phyloP scores from a whole-genome alignment of 2,329 filamentous ascomycete genomes.

The Monascus ruber region DNA sequence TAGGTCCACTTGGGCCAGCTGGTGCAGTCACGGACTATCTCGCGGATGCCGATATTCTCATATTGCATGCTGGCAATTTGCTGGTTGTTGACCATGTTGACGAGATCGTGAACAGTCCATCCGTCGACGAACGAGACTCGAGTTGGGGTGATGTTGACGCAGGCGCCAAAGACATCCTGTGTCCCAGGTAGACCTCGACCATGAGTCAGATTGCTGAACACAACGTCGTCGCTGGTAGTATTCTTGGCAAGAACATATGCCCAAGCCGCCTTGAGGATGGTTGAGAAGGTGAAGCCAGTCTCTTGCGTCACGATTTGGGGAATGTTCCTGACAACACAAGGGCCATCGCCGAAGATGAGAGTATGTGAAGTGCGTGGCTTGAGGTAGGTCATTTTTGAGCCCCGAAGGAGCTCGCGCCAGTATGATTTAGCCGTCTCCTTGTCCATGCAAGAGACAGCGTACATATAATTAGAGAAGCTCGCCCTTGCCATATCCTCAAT shows the following conservation, averaged over 20 bases:
- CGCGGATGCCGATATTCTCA: conserved; percentile 41
- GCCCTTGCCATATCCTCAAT: too few relatives aligned
- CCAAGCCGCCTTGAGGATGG: conserved; percentile 48
- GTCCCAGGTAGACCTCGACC: conserved; percentile 27
- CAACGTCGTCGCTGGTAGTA: conserved; percentile 38
- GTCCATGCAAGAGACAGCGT: too few relatives aligned
- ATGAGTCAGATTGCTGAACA: too few relatives aligned
- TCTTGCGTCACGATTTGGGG: too few relatives aligned
- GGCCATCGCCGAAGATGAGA: too few relatives aligned
- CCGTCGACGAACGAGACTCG: conserved; percentile 7
- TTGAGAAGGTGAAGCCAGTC: too few relatives aligned
- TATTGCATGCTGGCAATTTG: conserved; percentile 37
- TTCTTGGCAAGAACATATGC: conserved; percentile 44
- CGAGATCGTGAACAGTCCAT: conserved; percentile 33
- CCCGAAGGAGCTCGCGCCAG: too few relatives aligned
- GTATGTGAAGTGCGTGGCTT: too few relatives aligned
- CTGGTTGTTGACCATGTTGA: conserved; percentile 41
- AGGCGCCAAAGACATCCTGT: conserved; percentile 15
- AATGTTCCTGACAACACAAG: too few relatives aligned
- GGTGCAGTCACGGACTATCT: conserved; percentile 45
- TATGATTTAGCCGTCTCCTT: too few relatives aligned
- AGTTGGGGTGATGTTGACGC: conserved; percentile 17
- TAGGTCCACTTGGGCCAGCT: conserved; percentile 44
- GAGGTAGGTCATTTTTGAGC: too few relatives aligned
- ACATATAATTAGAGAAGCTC: too few relatives aligned